A percentile compares a stretch with the other conserved stretches of the same genome.
Evolutionary conservation across 1,139 yeast genomes (phyloP).

Genomic region (Suhomyces bokatorum): DNA sequence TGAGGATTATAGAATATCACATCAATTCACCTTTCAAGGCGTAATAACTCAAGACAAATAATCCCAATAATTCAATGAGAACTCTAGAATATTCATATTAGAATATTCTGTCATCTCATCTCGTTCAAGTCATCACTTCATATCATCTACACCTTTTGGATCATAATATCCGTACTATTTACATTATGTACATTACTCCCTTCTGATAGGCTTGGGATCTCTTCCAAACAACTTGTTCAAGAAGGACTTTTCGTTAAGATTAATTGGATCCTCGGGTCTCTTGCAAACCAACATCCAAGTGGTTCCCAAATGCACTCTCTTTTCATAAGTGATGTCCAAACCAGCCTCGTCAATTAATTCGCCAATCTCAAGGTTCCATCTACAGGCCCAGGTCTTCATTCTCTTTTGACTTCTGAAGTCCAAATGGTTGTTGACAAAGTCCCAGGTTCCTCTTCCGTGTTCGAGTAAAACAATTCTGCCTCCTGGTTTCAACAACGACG

Average conservation of each 20-base stretch:
- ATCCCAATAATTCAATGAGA: too few relatives aligned
- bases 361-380: conserved; percentile 95
- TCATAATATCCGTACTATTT: too few relatives aligned
- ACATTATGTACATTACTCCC: conserved; percentile 19
- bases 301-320: conserved; percentile 88
- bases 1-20: too few relatives aligned
- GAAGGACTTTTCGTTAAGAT: conserved; percentile 44
- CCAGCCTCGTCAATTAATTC: conserved; percentile 83
- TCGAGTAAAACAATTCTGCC: conserved; percentile 86
- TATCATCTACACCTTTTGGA: too few relatives aligned
- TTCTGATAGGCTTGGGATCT: conserved; percentile 30
- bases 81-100: too few relatives aligned
- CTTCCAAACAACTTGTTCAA: conserved; percentile 45
- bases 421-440: conserved; percentile 72
- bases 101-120: too few relatives aligned
- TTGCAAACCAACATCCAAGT: conserved; percentile 84
- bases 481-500: conserved; percentile 74
- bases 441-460: conserved; percentile 87
- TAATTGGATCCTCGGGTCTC: conserved; percentile 61
- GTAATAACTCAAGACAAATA: too few relatives aligned
- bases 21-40: too few relatives aligned
- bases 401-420: conserved; percentile 84
- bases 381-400: conserved; percentile 91
- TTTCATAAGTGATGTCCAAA: conserved; percentile 75
- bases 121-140: too few relatives aligned